Base-by-base conservation (phyloP, 1,139 yeast genomes). In the Blastobotrys arbuscula region DNA sequence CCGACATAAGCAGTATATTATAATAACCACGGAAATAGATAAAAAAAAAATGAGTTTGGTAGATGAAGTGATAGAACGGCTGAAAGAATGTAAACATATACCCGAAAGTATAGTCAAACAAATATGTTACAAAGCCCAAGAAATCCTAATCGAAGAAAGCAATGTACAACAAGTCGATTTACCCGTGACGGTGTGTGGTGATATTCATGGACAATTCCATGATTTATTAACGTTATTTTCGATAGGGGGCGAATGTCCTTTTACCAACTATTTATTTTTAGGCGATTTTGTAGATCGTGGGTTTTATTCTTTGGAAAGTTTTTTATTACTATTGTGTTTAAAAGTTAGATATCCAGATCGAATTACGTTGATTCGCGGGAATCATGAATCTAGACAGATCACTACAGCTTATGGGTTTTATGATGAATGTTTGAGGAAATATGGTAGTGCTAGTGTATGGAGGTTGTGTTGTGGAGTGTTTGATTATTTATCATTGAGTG, bases 391-490 rank as follows among this genome's bases (percentile, higher is more conserved):
- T 31, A 78, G 98, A 58, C 97, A 92, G 66, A 92, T 92, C 62
- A 92, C 98, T n/a, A 94, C 90, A 59, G 96, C 92, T 23, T 92
- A 92, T 65, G 98, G 98, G 12, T 92, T 92, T 67, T 92, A 92
- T 67, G 98, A 92, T 68, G 98, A 92, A 68, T 89, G 97, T 61
- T 76, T 90, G 62, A 76, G 97, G 57, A 92, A 92, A 66, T 92
- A 92, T 65, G 97, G 97, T 12, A 79, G 88, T 41, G 95, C 97
- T 44, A 83, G 85, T 52, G 97, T 92, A 36, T 92, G 97, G 97
- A 78, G 82, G 46, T 71, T 77, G 59, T 80, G 83, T 61, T 79
- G 84, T 59, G 79, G 77, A 53, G 85, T 92, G 54, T 92, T 92
- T 70, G 97, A 92, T 68, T 90, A 89, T 65, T 76, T 92, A 61